phyloP scores from a whole-genome alignment of 331 rosid genomes.

The Rosa hybrid region DNA sequence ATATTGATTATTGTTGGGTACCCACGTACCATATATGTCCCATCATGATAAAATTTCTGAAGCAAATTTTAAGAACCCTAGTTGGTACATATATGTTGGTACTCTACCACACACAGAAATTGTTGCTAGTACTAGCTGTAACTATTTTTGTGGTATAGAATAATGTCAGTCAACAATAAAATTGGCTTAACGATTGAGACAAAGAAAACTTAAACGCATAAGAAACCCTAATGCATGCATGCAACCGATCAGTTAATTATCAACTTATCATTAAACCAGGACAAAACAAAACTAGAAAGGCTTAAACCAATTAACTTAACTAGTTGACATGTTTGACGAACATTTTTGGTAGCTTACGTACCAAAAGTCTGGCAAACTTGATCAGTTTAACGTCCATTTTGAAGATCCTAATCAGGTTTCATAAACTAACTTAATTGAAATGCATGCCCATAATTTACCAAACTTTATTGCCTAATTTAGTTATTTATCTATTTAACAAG shows the following conservation, averaged over 20 bases:
- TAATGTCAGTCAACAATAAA: background rate
- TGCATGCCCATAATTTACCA: background rate
- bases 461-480: constrained; percentile 6
- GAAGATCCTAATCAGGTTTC: background rate
- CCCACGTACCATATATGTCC: background rate
- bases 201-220: background rate
- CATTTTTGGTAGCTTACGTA: background rate
- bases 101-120: constrained; percentile 1
- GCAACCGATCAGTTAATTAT: background rate
- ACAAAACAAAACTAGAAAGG: background rate
- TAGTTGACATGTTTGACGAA: background rate
- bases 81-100: background rate
- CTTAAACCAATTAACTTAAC: background rate
- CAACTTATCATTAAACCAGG: background rate
- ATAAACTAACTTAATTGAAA: background rate
- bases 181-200: background rate
- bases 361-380: background rate
- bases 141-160: constrained; percentile 4
- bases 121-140: background rate
- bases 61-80: background rate
- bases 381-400: constrained; percentile 5
- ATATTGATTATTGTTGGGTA: constrained; percentile 3
- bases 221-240: background rate
- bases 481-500: background rate
- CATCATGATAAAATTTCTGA: background rate